Base-by-base conservation (phyloP, 371 early-diverging fungal genomes). In the Dichotomocladium elegans region DNA sequence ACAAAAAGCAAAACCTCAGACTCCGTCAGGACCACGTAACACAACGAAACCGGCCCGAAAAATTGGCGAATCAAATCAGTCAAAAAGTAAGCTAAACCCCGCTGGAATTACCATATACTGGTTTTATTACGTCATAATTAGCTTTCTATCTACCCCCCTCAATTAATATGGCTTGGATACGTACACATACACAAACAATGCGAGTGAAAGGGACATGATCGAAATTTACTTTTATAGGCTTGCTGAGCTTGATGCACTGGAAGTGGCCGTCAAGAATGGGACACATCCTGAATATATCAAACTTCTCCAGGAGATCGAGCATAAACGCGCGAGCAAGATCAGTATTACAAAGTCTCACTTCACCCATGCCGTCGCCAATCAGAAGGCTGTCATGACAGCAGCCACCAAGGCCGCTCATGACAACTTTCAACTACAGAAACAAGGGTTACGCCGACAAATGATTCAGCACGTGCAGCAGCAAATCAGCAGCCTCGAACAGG, bases 401-500 rank as follows among this genome's bases (percentile, higher is more conserved):
- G 48, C 51, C 8, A 35, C 42, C 19, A 63, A 63, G 24, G 48
- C 58, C n/a, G 63, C 63, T 15, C 47, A 51, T 54, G 63, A 63
- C 44, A 43, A 63, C 17, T 63, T 50, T 25, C 46, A 61, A 53
- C 47, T 57, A 48, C 54, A 57, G 47, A 45, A 44, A 48, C 47
- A 57, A 21, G 55, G 54, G 50, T 46, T 54, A 35, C 47, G 63
- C 41, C 53, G 58, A 46, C 30, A 41, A 41, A 63, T 63, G 58
- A 57, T 63, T 50, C 44, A 57, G 31, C 53, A 54, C 15, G 55
- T 57, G 46, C 63, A 63, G 47, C 57, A 63, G 42, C 45, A 54
- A 50, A 63, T 63, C 54, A 63, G 53, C 43, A 53, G 41, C 46
- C 31, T 63, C 3, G 63, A 63, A 31, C 63, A 63, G 48, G 63